A percentile compares a stretch with the other conserved stretches of the same genome.
Evolutionary conservation across 2,329 filamentous ascomycete species (phyloP).

Genomic region (Geosmithia morbida): DNA sequence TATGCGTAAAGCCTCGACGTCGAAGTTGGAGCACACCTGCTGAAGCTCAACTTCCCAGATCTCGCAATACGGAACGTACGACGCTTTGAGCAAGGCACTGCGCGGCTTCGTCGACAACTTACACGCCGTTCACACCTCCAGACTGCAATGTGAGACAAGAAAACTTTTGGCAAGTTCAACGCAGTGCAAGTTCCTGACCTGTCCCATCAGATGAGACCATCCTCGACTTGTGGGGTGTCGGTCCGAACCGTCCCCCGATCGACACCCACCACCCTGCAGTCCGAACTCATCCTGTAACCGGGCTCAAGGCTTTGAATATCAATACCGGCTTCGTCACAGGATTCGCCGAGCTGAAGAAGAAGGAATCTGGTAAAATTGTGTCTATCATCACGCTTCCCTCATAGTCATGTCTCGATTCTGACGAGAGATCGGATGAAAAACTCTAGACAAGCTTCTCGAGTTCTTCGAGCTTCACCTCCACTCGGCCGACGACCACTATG

Average conservation of each 20-base stretch:
- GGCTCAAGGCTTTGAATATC: slow-evolving; percentile 70
- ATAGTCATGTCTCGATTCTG: no score
- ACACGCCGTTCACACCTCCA: slow-evolving; percentile 28
- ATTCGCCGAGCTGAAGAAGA: slow-evolving; percentile 73
- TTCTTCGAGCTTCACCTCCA: slow-evolving; percentile 31
- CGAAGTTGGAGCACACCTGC: no score
- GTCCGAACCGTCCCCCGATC: slow-evolving; percentile 56
- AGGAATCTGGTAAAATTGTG: slow-evolving; percentile 58
- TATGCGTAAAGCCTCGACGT: no score
- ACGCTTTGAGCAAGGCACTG: slow-evolving; percentile 25
- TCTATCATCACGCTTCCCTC: slow-evolving; percentile 34
- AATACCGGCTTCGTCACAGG: slow-evolving; percentile 75
- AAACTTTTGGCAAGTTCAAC: slow-evolving; percentile 13
- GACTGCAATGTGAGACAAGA: slow-evolving; percentile 6
- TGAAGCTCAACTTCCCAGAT: neutral
- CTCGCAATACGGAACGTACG: slow-evolving; percentile 29
- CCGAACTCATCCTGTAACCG: slow-evolving; percentile 69
- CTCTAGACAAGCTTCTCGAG: slow-evolving; percentile 25
- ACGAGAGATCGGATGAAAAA: no score
- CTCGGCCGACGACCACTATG: slow-evolving; percentile 31
- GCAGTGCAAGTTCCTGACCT: slow-evolving; percentile 15
- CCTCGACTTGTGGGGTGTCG: neutral
- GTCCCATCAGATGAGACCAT: neutral
- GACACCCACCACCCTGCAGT: slow-evolving; percentile 63
- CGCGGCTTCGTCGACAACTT: slow-evolving; percentile 26